phyloP scores from a whole-genome alignment of 345 rosid species.

The Chamaenerion angustifolium region DNA sequence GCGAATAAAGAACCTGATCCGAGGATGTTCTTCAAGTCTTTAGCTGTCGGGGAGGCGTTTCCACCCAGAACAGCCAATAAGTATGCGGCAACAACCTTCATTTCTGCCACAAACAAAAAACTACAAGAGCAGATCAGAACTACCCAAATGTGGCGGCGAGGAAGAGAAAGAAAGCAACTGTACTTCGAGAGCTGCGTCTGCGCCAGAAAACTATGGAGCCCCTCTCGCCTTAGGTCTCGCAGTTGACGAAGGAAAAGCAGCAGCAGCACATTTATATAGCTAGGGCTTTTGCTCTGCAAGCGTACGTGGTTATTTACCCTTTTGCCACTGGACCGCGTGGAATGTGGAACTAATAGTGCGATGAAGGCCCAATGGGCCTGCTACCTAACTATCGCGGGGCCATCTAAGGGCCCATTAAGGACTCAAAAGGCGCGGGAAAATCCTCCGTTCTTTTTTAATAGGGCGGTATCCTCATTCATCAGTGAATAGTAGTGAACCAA shows the following conservation, averaged over 20 bases:
- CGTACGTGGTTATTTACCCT: not conserved
- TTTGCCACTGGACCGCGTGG: not conserved
- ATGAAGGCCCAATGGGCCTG: not conserved
- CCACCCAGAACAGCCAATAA: slow-evolving; percentile 69
- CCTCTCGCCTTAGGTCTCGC: slow-evolving; percentile 2
- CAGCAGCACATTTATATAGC: slow-evolving; percentile 1
- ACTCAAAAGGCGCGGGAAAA: slow-evolving; percentile 12
- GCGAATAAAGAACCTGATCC: slow-evolving; percentile 36
- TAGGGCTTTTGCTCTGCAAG: slow-evolving; percentile 13
- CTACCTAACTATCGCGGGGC: not conserved
- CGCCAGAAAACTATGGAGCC: not conserved
- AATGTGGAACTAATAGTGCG: not conserved
- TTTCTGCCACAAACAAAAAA: slow-evolving; percentile 13
- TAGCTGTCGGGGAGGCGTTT: slow-evolving; percentile 36
- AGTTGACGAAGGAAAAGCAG: not conserved
- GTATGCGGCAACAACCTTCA: slow-evolving; percentile 74
- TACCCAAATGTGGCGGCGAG: not conserved
- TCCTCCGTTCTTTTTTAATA: not conserved
- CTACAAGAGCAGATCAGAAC: not conserved
- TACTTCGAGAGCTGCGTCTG: slow-evolving; percentile 3
- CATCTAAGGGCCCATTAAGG: not conserved
- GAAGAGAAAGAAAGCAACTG: not conserved
- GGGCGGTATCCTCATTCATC: not conserved
- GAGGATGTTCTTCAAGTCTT: slow-evolving; percentile 43
- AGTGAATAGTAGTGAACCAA: too few species aligned